Conservation (phyloP, 148 eudicot genomes). For the Cornus controversa region DNA sequence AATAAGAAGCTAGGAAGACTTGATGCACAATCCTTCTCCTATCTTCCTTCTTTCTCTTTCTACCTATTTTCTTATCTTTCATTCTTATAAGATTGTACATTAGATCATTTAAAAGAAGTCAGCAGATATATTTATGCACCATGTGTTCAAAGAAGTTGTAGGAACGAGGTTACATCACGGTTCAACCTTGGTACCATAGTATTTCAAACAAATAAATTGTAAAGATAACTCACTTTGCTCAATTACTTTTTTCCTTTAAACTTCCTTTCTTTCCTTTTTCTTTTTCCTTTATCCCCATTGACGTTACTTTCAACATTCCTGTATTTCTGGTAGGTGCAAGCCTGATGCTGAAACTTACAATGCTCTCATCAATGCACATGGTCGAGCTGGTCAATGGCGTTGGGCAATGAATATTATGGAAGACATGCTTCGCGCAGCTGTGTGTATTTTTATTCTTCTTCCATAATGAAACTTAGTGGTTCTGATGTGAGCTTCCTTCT, state of each 20-base stretch:
- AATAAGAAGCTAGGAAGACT: no score
- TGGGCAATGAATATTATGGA: constrained; percentile 96
- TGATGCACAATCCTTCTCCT: no score
- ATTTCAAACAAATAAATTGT: background rate
- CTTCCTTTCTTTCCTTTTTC: background rate
- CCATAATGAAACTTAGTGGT: constrained; percentile 28
- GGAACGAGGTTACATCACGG: no score
- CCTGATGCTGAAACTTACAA: constrained; percentile 90
- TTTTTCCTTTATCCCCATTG: background rate
- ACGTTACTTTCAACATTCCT: constrained; percentile 1
- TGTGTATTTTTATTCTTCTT: constrained; percentile 58
- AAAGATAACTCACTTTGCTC: background rate
- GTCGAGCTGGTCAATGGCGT: constrained; percentile 96
- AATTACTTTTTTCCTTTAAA: background rate
- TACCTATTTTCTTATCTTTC: no score
- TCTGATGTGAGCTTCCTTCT: constrained; percentile 39
- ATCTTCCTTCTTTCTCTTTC: no score
- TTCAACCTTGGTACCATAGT: background rate
- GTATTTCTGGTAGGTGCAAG: constrained; percentile 62
- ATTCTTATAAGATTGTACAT: no score
- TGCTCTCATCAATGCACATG: constrained; percentile 90
- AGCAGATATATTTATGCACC: no score
- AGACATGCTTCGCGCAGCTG: constrained; percentile 98
- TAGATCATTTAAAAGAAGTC: no score
- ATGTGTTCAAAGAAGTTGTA: no score